phyloP scores from a whole-genome alignment of 768 basidiomycete species.

The Leccinum barrowsii region DNA sequence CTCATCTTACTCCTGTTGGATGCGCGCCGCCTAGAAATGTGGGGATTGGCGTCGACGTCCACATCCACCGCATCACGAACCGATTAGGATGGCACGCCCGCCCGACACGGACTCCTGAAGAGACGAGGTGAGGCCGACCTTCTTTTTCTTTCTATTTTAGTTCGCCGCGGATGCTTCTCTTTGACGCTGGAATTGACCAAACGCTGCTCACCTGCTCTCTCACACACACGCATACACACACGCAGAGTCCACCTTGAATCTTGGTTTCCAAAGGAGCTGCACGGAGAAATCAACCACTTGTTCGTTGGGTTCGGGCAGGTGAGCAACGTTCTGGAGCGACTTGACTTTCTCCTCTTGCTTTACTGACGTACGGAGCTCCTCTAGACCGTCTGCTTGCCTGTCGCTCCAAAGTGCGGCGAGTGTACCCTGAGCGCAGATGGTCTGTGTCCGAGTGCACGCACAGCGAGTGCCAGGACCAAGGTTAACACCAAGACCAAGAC shows the following conservation, averaged over 20 bases:
- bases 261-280: slow-evolving; percentile 74
- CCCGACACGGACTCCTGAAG: slow-evolving; percentile 81
- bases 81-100: slow-evolving; percentile 88
- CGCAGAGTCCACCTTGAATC: slow-evolving; percentile 68
- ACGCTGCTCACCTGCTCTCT: too few relatives aligned
- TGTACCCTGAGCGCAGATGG: slow-evolving; percentile 54
- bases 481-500: slow-evolving; percentile 15
- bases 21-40: slow-evolving; percentile 48
- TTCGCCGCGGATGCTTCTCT: too few relatives aligned
- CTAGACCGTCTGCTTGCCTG: slow-evolving; percentile 65
- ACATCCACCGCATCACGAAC: slow-evolving; percentile 94
- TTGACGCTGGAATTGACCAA: too few relatives aligned
- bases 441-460: slow-evolving; percentile 64
- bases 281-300: slow-evolving; percentile 72
- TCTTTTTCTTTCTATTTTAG: too few relatives aligned
- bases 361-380: background rate
- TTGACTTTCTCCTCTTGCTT: background rate
- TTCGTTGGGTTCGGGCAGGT: slow-evolving; percentile 88
- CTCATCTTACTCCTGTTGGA: too few relatives aligned
- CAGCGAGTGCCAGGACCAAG: slow-evolving; percentile 15
- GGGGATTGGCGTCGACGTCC: slow-evolving; percentile 94
- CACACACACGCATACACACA: too few relatives aligned
- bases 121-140: slow-evolving; percentile 58
- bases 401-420: slow-evolving; percentile 58
- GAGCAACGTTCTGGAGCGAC: slow-evolving; percentile 1